These are phyloP conservation scores for Agaricales sp. DNA, from an alignment of 1,284 basidiomycete species.

Conservation along the genomic window DNA sequence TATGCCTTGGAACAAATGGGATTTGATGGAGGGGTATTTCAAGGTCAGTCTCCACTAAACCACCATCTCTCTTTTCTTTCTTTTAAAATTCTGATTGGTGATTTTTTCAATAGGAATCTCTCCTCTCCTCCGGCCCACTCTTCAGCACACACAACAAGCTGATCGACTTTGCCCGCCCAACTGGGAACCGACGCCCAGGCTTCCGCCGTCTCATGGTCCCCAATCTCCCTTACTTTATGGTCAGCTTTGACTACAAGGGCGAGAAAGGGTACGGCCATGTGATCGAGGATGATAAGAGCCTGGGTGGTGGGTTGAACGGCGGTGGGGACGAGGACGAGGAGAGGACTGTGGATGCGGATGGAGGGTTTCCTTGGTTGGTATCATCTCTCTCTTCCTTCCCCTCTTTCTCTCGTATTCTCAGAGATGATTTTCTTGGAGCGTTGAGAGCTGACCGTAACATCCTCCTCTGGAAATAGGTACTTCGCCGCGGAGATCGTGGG, in stretches of 20 bases:
- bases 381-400: neutral
- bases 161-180: constrained; percentile 84
- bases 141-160: constrained; percentile 98
- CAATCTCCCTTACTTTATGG: constrained; percentile 97
- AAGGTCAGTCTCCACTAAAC: constrained; percentile 35
- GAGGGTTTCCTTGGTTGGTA: constrained; percentile 77
- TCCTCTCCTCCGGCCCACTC: constrained; percentile 84
- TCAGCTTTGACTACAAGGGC: constrained; percentile 95
- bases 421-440: constrained; percentile 7
- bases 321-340: constrained; percentile 40
- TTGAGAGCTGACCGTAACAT: no score
- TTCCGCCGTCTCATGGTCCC: constrained; percentile 91
- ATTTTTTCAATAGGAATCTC: constrained; percentile 61
- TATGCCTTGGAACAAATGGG: constrained; percentile 76
- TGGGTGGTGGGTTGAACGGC: constrained; percentile 57
- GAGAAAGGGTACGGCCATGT: constrained; percentile 97
- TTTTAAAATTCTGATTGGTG: constrained; percentile 5
- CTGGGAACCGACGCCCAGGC: no score
- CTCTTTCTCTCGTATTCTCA: constrained; percentile 1
- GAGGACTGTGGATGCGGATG: constrained; percentile 64
- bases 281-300: no score
- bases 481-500: constrained; percentile 96
- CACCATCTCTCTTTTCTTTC: constrained; percentile 1
- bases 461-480: constrained; percentile 53
- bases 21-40: constrained; percentile 88